These are phyloP conservation scores for Salix arbutifolia DNA, from an alignment of 345 rosid genomes.

Conservation along the genomic window DNA sequence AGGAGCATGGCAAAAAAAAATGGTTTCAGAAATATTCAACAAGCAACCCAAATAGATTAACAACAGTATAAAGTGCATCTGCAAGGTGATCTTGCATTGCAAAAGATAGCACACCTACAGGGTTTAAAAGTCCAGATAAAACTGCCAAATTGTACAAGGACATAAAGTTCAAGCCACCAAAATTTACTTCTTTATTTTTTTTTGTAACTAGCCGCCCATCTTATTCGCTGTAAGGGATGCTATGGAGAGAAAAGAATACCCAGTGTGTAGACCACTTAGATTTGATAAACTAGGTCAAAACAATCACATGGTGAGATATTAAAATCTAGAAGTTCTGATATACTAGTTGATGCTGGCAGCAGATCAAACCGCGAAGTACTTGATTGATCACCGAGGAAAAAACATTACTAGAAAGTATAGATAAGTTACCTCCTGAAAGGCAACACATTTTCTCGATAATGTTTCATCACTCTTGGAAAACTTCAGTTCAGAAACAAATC, in stretches of 20 bases:
- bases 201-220: neutral
- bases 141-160: too few species aligned
- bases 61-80: neutral
- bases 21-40: neutral
- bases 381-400: neutral
- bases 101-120: too few species aligned
- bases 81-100: neutral
- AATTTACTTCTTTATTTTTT: neutral
- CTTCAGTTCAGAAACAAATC: conserved; percentile 84
- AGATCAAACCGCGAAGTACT: neutral
- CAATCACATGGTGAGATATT: neutral
- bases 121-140: too few species aligned
- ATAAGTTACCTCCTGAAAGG: conserved; percentile 77
- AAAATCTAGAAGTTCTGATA: neutral
- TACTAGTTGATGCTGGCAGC: neutral
- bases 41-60: neutral
- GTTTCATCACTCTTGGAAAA: conserved; percentile 86
- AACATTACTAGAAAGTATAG: neutral
- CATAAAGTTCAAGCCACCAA: neutral
- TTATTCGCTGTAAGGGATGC: neutral
- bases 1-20: neutral
- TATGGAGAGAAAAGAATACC: neutral
- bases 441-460: conserved; percentile 65
- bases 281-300: neutral
- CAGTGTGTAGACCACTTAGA: neutral